phyloP scores from a whole-genome alignment of 306 rosid genomes.

The Macrotyloma uniflorum region DNA sequence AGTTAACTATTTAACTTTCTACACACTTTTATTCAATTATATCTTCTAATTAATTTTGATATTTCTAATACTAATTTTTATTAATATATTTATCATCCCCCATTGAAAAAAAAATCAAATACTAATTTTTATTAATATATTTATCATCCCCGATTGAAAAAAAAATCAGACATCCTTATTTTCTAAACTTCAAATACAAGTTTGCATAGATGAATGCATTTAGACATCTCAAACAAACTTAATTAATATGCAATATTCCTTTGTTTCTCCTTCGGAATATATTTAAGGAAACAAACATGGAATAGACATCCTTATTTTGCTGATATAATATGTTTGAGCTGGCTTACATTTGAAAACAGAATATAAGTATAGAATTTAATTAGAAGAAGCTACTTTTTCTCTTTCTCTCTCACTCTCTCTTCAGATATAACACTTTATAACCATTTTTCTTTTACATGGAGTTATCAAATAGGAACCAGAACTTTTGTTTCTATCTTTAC shows the following conservation, averaged over 20 bases:
- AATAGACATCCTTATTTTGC: not conserved
- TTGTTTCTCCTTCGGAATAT: not conserved
- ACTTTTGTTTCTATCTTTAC: not conserved
- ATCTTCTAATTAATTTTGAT: no score
- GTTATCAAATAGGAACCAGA: not conserved
- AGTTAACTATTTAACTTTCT: no score
- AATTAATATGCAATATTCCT: not conserved
- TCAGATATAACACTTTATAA: no score
- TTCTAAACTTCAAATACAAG: not conserved
- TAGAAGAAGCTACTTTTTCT: not conserved
- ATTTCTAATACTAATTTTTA: no score
- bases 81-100: no score
- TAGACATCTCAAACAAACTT: constrained; percentile 36
- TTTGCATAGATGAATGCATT: constrained; percentile 17
- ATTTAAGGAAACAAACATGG: not conserved
- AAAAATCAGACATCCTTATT: not conserved
- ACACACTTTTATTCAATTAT: no score
- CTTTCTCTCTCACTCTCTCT: not conserved
- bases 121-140: no score
- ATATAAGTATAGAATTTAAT: not conserved
- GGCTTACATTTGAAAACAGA: not conserved
- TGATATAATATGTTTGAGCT: not conserved
- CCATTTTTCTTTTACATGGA: not conserved
- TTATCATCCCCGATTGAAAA: no score
- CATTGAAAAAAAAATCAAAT: no score